A percentile compares a stretch with the other conserved stretches of the same genome.
These are phyloP conservation scores for Crucihimalaya himalaica DNA, from an alignment of 345 rosid genomes.

Conservation along the genomic window DNA sequence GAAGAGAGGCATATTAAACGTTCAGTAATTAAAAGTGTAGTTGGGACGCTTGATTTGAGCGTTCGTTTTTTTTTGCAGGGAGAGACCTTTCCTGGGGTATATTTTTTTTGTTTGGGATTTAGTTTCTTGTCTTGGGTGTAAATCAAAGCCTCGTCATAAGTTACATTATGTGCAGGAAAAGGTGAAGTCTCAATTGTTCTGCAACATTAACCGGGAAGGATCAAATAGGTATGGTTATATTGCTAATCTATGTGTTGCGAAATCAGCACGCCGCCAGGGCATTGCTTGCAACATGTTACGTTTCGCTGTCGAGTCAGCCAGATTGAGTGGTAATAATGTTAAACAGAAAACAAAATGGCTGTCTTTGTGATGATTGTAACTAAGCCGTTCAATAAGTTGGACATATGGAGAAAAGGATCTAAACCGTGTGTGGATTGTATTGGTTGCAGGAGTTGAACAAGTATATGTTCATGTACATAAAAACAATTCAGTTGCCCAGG, in stretches of 20 bases:
- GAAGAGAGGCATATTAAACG: slow-evolving; percentile 58
- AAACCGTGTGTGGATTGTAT: background rate
- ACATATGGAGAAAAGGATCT: slow-evolving; percentile 10
- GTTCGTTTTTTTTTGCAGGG: slow-evolving; percentile 62
- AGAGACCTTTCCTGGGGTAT: slow-evolving; percentile 90
- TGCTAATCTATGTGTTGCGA: slow-evolving; percentile 75
- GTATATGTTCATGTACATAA: slow-evolving; percentile 77
- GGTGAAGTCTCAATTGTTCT: slow-evolving; percentile 54
- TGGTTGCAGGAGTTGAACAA: slow-evolving; percentile 57
- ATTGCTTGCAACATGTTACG: slow-evolving; percentile 76
- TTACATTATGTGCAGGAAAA: slow-evolving; percentile 55
- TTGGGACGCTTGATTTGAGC: slow-evolving; percentile 87
- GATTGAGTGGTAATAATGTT: slow-evolving; percentile 54
- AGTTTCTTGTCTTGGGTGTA: background rate
- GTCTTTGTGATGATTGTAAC: background rate
- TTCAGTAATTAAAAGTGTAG: slow-evolving; percentile 74
- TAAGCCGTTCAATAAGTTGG: background rate
- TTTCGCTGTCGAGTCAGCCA: slow-evolving; percentile 66
- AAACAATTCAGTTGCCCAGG: slow-evolving; percentile 62
- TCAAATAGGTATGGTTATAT: slow-evolving; percentile 69
- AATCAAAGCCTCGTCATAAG: background rate
- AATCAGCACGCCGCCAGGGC: slow-evolving; percentile 85
- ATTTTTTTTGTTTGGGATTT: slow-evolving; percentile 13
- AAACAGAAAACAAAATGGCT: background rate
- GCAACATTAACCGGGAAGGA: slow-evolving; percentile 45